These are phyloP conservation scores for Trichoderma lentiforme DNA, from an alignment of 2,329 filamentous ascomycete genomes.

Conservation along the genomic window DNA sequence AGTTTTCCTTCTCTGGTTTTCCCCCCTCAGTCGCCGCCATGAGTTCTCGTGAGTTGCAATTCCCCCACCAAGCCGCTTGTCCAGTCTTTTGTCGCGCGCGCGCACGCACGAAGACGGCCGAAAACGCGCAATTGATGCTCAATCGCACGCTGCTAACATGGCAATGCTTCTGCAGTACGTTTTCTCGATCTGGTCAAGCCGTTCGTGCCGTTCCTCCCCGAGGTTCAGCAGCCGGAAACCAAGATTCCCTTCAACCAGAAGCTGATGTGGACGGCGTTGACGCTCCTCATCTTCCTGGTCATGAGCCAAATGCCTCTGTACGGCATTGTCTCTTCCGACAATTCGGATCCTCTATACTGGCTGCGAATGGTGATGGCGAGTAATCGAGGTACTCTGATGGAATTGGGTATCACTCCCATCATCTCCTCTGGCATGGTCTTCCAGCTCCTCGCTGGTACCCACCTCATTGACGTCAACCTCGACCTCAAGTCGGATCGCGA, in stretches of 20 bases:
- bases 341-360: conserved; percentile 98
- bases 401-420: conserved; percentile 95
- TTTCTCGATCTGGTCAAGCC: conserved; percentile 99
- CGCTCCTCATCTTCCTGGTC: conserved; percentile 96
- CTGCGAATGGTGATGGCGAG: conserved; percentile 99
- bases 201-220: conserved; percentile 98
- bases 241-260: conserved; percentile 99
- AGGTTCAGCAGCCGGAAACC: conserved; percentile 97
- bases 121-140: conserved; percentile 28
- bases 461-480: conserved; percentile 99
- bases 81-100: conserved; percentile 22
- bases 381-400: conserved; percentile 96
- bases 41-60: conserved; percentile 51
- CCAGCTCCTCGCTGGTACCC: conserved; percentile 98
- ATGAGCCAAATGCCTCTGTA: conserved; percentile 99
- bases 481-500: conserved; percentile 99
- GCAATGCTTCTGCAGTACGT: conserved; percentile 62
- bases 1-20: conserved; percentile 38
- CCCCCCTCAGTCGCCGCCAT: conserved; percentile 43
- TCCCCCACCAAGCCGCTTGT: conserved; percentile 20
- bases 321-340: conserved; percentile 98
- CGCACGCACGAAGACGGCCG: conserved; percentile 6
- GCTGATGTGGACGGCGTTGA: conserved; percentile 92
- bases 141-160: conserved; percentile 28
- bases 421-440: conserved; percentile 99